Evolutionary conservation across 192 early-diverging fungal species (phyloP), one percentile per base, ranked within the genome.

Genomic region (Coemansia sp.): DNA sequence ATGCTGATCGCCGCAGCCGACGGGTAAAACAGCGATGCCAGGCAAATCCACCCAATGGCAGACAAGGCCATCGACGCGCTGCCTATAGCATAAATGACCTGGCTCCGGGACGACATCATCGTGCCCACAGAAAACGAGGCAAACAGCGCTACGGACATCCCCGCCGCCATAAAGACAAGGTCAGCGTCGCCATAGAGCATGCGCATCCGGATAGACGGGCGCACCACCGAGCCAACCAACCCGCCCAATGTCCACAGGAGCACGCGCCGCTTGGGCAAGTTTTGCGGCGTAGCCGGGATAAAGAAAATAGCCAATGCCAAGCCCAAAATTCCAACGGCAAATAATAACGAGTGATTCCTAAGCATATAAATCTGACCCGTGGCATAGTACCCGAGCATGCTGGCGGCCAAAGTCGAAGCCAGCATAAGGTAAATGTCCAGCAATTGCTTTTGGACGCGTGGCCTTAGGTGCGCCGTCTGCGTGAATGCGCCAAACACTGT

Each of bases 121-220:
- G 56, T 56, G 3, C 41, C 60, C 29, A 43, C 40, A 0, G 55
- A 41, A 54, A 70, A 70, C 32, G 67, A 70, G 23, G 36, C 60
- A 51, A 70, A 70, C 22, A 70, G 37, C 5, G 53, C 55, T 0
- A 34, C 2, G 5, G 56, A 11, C 18, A 22, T 14, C 0, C 54
- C 67, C 30, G 58, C 30, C 2, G 67, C 67, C 43, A 32, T 51
- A 23, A 50, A 63, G n/a, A 68, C 58, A 1, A 58, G 14, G 30
- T 34, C 53, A 1, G 22, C 53, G 22, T 57, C 23, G 10, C 57
- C 49, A 8, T 39, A 18, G 19, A 42, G 25, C 39, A 69, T 29
- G 22, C 62, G 17, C 23, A 23, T 47, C 2, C 11, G 32, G 25
- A 63, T 36, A 4, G 22, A 19, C 19, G 60, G 55, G 3, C 37